Evolutionary conservation across 1,284 basidiomycete genomes (phyloP).

Genomic region (Ganoderma resinaceum): DNA sequence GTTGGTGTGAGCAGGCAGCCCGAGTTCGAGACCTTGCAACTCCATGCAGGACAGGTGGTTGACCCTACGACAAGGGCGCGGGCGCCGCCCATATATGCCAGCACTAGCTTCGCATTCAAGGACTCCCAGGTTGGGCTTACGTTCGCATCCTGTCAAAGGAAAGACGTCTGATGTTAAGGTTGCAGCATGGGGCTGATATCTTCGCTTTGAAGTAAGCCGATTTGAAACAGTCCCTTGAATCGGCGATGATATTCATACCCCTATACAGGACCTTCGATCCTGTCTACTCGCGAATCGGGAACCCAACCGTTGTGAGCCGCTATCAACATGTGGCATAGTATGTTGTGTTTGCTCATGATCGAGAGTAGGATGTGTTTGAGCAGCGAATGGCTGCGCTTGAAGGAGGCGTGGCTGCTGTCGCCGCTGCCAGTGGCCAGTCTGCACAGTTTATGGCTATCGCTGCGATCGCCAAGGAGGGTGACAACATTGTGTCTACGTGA

Average conservation of each 20-base stretch:
- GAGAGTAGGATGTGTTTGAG: slow-evolving; percentile 80
- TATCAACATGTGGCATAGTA: neutral
- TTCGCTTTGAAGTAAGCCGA: slow-evolving; percentile 70
- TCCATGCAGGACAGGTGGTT: slow-evolving; percentile 81
- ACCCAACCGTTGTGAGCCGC: slow-evolving; percentile 77
- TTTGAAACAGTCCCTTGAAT: neutral
- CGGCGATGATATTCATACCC: neutral
- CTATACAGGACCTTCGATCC: slow-evolving; percentile 63
- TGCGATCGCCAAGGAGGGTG: slow-evolving; percentile 69
- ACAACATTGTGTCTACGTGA: slow-evolving; percentile 82
- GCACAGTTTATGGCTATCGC: slow-evolving; percentile 84
- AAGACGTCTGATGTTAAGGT: too few species aligned
- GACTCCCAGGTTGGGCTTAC: slow-evolving; percentile 58
- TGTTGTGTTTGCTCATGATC: neutral
- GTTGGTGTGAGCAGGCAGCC: slow-evolving; percentile 51
- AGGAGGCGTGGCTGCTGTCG: slow-evolving; percentile 82
- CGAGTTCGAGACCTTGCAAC: slow-evolving; percentile 84
- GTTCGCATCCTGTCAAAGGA: neutral
- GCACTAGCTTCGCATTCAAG: slow-evolving; percentile 83
- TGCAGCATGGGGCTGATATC: slow-evolving; percentile 82
- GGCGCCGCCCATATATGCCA: slow-evolving; percentile 84
- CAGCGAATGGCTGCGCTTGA: slow-evolving; percentile 86
- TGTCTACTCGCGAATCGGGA: slow-evolving; percentile 82
- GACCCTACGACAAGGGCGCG: slow-evolving; percentile 80
- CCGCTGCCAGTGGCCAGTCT: slow-evolving; percentile 80